Evolutionary conservation across 2,329 filamentous ascomycete species (phyloP), one percentile per base, ranked within the genome.

Genomic region (Phyllosticta citriasiana): DNA sequence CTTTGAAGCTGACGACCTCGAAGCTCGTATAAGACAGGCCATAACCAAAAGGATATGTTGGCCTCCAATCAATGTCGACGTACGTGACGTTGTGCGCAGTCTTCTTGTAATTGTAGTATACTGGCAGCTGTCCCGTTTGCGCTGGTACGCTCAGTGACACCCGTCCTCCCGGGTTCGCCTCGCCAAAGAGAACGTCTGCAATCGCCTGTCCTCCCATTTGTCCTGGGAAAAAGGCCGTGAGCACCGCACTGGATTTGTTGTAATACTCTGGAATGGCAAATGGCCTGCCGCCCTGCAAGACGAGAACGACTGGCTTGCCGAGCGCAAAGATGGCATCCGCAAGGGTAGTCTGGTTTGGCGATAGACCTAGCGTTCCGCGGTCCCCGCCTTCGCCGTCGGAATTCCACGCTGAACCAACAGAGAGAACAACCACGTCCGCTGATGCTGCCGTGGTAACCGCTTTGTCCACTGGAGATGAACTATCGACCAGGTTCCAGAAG

Each of bases 41-140:
- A 63, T 86, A 92, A 0, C 93, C 92, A 67, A 97, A 97, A 54
- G 90, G 88, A 69, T 87, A 97, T 0, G 89, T 86, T 0, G 92
- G 92, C 5, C 79, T 78, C 10, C 10, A 16, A 8, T 60, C 51
- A 19, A 27, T 40, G n/a, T 60, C 57, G 14, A 55, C 30, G 22
- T 50, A 60, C 7, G 22, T 50, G 62, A 94, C 86, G 61, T 80
- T 78, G 59, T 87, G 74, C 70, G 88, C 89, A 77, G 96, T 91
- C 66, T 96, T 92, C 72, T 92, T 84, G 10, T 91, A 86, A 75
- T 97, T 96, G 76, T 97, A 93, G 66, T 95, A 85, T 69, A 91
- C 91, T 0, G 96, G 76, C 0, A 90, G 89, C 70, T 96, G 90
- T 24, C 82, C 77, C 0, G 87, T 78, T 0, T 79, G 79, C 67